A percentile compares a stretch with the other conserved stretches of the same genome.
These are phyloP conservation scores for Phytopythium cucurbitacearum DNA, from an alignment of 352 stramenopile species.

Conservation along the genomic window DNA sequence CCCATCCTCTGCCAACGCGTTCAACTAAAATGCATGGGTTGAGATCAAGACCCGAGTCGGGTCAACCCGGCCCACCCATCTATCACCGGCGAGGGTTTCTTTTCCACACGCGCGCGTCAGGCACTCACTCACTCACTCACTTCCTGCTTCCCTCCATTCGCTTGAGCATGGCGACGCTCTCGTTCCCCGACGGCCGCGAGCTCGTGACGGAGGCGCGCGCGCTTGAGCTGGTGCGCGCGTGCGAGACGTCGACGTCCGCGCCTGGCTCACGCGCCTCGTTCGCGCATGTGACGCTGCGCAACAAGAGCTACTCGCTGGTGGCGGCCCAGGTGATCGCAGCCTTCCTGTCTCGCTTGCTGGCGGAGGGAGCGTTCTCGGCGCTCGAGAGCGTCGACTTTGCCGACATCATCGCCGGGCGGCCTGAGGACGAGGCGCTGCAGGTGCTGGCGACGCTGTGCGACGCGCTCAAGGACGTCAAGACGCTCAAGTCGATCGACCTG, in stretches of 20 bases:
- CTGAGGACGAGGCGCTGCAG: constrained; percentile 79
- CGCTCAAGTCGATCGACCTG: constrained; percentile 79
- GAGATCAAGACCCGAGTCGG: no score
- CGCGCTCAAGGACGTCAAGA: constrained; percentile 62
- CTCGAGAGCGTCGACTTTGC: constrained; percentile 82
- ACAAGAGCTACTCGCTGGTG: constrained; percentile 87
- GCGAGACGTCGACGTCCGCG: constrained; percentile 24
- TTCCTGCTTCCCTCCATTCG: background rate
- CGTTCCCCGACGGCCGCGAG: constrained; percentile 75
- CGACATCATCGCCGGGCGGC: constrained; percentile 83
- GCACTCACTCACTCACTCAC: background rate
- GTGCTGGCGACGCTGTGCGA: constrained; percentile 80
- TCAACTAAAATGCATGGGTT: no score
- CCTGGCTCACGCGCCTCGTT: constrained; percentile 23
- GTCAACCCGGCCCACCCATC: no score
- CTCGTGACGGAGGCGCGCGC: constrained; percentile 70
- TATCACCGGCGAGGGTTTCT: no score
- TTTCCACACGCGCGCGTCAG: background rate
- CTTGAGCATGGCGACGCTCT: constrained; percentile 21
- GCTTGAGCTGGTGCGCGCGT: constrained; percentile 56
- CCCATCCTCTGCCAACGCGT: no score
- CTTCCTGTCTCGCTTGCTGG: constrained; percentile 57
- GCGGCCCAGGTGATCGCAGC: constrained; percentile 67
- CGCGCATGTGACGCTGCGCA: constrained; percentile 81
- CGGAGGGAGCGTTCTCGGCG: constrained; percentile 40